These are phyloP conservation scores for Xanthoconium purpureum DNA, from an alignment of 768 basidiomycete species.

Conservation along the genomic window DNA sequence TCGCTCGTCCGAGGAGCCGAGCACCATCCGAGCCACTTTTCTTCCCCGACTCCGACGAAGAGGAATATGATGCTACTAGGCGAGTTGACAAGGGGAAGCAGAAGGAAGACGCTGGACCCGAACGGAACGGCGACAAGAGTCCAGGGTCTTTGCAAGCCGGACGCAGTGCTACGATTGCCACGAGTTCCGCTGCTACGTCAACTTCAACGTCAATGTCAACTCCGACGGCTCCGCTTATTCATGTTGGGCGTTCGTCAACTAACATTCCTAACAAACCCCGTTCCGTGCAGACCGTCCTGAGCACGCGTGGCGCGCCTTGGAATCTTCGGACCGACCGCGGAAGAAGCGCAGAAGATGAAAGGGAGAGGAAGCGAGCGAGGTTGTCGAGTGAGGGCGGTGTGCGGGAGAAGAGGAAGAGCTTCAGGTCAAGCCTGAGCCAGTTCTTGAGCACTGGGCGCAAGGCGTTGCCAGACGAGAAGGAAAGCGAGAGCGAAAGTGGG, in stretches of 20 bases:
- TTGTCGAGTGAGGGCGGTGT: conserved; percentile 10
- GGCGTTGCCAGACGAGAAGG: conserved; percentile 14
- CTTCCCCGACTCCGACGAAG: conserved; percentile 25
- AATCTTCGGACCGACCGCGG: conserved; percentile 28
- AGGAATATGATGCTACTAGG: background rate
- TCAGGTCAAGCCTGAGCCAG: conserved; percentile 47
- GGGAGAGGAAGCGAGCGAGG: conserved; percentile 39
- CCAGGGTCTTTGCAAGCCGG: background rate
- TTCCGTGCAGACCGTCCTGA: conserved; percentile 42
- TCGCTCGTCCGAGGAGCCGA: conserved; percentile 10
- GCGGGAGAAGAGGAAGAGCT: conserved; percentile 26
- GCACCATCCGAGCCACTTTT: conserved; percentile 24
- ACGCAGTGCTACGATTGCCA: background rate
- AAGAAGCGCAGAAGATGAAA: conserved; percentile 15
- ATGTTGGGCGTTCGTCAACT: background rate
- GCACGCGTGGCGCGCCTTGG: conserved; percentile 54
- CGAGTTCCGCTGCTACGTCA: background rate
- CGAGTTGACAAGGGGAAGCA: conserved; percentile 1
- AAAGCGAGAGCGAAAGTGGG: conserved; percentile 9
- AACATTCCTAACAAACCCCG: conserved; percentile 18
- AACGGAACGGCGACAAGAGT: background rate
- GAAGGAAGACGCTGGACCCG: background rate
- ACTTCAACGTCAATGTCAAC: background rate
- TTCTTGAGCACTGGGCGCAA: conserved; percentile 53
- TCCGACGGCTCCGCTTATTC: background rate